Evolutionary conservation across 2,329 filamentous ascomycete species (phyloP).

Genomic region (Aspergillus novofumigatus): DNA sequence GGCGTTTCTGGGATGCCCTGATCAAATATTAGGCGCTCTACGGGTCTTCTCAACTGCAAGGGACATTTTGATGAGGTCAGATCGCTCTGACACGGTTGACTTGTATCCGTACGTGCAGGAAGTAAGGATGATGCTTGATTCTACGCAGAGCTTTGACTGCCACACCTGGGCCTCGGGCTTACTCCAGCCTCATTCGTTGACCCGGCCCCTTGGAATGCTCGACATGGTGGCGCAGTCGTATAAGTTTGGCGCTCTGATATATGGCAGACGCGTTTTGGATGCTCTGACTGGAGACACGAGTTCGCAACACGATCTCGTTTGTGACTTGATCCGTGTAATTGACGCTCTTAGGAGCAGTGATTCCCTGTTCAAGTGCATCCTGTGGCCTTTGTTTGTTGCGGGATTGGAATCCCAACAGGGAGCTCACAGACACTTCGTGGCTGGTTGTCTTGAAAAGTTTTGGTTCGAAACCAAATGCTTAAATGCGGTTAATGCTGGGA

Average conservation of each 20-base stretch:
- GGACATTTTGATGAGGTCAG: background rate
- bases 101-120: background rate
- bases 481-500: slow-evolving; percentile 18
- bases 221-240: slow-evolving; percentile 6
- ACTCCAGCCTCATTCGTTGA: background rate
- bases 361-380: slow-evolving; percentile 18
- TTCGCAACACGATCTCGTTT: background rate
- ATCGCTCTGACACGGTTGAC: too few relatives aligned
- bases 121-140: background rate
- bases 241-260: slow-evolving; percentile 10
- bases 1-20: slow-evolving; percentile 13
- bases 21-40: slow-evolving; percentile 4
- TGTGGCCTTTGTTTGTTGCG: slow-evolving; percentile 19
- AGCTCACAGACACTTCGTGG: slow-evolving; percentile 2
- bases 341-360: slow-evolving; percentile 1
- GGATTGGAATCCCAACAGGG: slow-evolving; percentile 14
- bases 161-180: background rate
- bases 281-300: background rate
- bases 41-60: slow-evolving; percentile 11
- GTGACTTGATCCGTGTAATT: slow-evolving; percentile 5
- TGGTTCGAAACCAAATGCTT: slow-evolving; percentile 18
- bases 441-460: slow-evolving; percentile 8
- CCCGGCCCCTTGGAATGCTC: background rate
- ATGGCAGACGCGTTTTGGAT: slow-evolving; percentile 9
- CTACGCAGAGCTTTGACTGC: slow-evolving; percentile 2